A percentile compares a stretch with the other conserved stretches of the same genome.
Evolutionary conservation across 768 basidiomycete genomes (phyloP).

Genomic region (Candolleomyces aberdarensis): DNA sequence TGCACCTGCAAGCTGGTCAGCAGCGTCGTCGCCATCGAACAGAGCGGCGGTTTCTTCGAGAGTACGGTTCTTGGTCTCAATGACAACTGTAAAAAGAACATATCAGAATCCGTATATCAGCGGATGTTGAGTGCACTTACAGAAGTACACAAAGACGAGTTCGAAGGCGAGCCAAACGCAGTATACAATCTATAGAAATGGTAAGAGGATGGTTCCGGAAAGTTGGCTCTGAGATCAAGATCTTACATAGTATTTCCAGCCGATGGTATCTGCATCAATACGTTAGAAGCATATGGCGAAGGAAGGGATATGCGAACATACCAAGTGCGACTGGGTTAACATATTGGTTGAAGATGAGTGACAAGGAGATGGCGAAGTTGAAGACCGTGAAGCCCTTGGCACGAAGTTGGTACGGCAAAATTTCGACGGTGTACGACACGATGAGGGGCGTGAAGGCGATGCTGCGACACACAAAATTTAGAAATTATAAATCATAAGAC

Average conservation of each 20-base stretch:
- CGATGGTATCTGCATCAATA: conserved; percentile 33
- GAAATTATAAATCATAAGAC: neutral
- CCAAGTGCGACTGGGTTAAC: conserved; percentile 78
- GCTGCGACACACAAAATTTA: conserved; percentile 23
- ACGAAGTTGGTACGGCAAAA: conserved; percentile 77
- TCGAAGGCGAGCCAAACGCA: conserved; percentile 69
- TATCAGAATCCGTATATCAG: conserved; percentile 7
- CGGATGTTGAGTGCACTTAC: conserved; percentile 11
- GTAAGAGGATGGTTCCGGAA: neutral
- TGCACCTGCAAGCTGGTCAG: conserved; percentile 30
- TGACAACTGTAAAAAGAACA: conserved; percentile 32
- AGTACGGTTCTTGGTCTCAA: conserved; percentile 71
- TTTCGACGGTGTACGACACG: conserved; percentile 86
- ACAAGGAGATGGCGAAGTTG: conserved; percentile 72
- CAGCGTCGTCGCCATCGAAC: conserved; percentile 68
- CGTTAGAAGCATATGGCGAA: conserved; percentile 1
- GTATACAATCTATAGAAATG: conserved; percentile 47
- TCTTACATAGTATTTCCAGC: conserved; percentile 69
- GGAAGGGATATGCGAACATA: conserved; percentile 10
- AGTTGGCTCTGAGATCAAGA: neutral
- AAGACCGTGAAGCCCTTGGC: conserved; percentile 85
- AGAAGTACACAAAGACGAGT: conserved; percentile 62
- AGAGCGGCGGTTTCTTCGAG: conserved; percentile 81
- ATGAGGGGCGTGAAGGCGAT: conserved; percentile 85
- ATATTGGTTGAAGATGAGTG: conserved; percentile 89